Evolutionary conservation across 139 green algal genomes (phyloP).

Genomic region (Coelastrella sp.): DNA sequence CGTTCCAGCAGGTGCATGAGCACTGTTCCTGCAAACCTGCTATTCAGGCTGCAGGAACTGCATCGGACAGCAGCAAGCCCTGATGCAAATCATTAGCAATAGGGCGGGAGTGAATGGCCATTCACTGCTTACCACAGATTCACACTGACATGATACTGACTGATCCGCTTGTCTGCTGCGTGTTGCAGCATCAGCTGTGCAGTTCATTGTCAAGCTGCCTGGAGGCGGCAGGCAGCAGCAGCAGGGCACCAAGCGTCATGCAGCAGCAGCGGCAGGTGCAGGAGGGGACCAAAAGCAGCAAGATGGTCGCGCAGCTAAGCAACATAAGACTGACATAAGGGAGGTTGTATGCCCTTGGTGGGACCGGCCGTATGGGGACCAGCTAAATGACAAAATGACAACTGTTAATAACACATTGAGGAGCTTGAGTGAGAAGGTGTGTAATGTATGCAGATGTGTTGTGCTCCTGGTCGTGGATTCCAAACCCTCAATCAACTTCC

Average conservation of each 20-base stretch:
- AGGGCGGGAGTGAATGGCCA: no score
- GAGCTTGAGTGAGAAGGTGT: conserved; percentile 47
- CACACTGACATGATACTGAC: no score
- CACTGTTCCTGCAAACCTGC: no score
- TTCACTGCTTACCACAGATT: no score
- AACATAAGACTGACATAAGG: conserved; percentile 30
- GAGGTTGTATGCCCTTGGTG: conserved; percentile 60
- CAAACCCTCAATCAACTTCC: no score
- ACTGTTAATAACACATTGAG: conserved; percentile 45
- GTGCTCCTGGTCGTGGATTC: no score
- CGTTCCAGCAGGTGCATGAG: no score
- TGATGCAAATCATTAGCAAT: no score
- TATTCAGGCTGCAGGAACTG: no score
- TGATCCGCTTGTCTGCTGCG: no score
- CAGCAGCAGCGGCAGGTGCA: neutral
- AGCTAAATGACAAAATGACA: conserved; percentile 59
- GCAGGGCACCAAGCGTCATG: conserved; percentile 2
- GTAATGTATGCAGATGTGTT: neutral
- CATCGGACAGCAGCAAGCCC: no score
- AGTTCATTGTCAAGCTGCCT: neutral
- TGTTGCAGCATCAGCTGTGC: neutral
- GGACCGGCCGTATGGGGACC: conserved; percentile 56
- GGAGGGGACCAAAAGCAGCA: neutral
- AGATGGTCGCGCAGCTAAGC: neutral
- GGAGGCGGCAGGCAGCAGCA: conserved; percentile 20